Base-by-base conservation (phyloP, 257 asterid genomes). In the Solanum chiquidenum region DNA sequence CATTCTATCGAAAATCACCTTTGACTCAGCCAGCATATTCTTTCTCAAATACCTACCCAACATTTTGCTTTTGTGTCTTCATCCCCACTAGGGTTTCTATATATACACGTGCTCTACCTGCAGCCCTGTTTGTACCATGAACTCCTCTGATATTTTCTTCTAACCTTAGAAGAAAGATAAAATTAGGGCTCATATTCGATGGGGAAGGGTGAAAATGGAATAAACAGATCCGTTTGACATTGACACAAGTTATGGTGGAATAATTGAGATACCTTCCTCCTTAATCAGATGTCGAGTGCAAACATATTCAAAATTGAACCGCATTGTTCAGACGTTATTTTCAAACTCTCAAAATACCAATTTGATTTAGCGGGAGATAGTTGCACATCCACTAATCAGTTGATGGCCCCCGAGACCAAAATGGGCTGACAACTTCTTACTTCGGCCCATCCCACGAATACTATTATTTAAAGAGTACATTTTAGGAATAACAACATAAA, bases 1-100 rank as follows among this genome's bases (percentile, higher is more conserved):
- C 97, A 96, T 96, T 68, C 90, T 85, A 85, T 95, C 91, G 83
- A 95, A 96, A 75, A 95, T 46, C 79, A 83, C 84, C 69, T 93
- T 94, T 0, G 96, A 98, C 90, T 96, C 98, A 9, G 82, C 89
- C 92, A 95, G 88, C 92, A 91, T 93, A 93, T 88, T 93, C 92
- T 93, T 93, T 94, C 91, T 96, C 90, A 96, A 90, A 93, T 93
- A 96, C 76, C 97, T 98, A 87, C 98, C 97, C 96, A 96, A 93
- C 94, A 96, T 72, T 72, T 88, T 6, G 21, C 25, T 18, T 18
- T 0, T n/a, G 31, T 62, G 31, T 62, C 33, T 23, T 62, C 31
- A 9, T n/a, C 55, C 14, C 55, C 74, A 68, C 49, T 73, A 73
- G 55, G 82, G 55, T 75, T 74, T 75, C 83, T 75, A 55, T 75